These are phyloP conservation scores for Bruguiera hainesii DNA, from an alignment of 441 rosid species.

Conservation along the genomic window DNA sequence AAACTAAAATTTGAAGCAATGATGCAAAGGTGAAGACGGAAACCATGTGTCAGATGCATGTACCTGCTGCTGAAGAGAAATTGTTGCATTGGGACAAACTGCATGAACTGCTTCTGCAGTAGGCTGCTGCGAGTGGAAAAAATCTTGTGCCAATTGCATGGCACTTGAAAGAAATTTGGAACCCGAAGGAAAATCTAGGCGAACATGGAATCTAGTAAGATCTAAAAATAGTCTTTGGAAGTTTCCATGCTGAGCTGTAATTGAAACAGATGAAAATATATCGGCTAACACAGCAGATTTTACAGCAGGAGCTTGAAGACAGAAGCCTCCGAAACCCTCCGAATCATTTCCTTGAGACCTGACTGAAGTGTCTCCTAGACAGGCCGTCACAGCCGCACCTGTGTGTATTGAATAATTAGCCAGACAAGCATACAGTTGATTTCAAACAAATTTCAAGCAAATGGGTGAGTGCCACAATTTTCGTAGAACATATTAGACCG, in stretches of 20 bases:
- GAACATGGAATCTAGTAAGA: slow-evolving; percentile 71
- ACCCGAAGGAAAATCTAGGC: slow-evolving; percentile 78
- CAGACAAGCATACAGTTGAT: neutral
- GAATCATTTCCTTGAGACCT: slow-evolving; percentile 35
- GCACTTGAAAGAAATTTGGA: slow-evolving; percentile 61
- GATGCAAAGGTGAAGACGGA: neutral
- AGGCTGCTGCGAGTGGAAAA: slow-evolving; percentile 61
- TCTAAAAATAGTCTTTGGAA: slow-evolving; percentile 72
- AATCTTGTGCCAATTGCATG: slow-evolving; percentile 53
- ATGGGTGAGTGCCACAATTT: too few relatives aligned
- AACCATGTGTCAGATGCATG: neutral
- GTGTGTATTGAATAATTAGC: slow-evolving; percentile 7
- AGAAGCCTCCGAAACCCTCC: slow-evolving; percentile 39
- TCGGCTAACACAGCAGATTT: slow-evolving; percentile 66
- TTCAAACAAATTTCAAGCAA: too few relatives aligned
- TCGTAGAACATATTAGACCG: neutral
- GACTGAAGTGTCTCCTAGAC: slow-evolving; percentile 55
- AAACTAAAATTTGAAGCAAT: neutral
- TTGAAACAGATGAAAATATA: slow-evolving; percentile 60
- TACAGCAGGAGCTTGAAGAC: slow-evolving; percentile 39
- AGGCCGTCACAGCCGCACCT: slow-evolving; percentile 71
- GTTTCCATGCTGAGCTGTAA: slow-evolving; percentile 84
- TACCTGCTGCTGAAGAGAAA: slow-evolving; percentile 98
- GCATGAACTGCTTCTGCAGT: slow-evolving; percentile 48
- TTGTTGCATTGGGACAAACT: slow-evolving; percentile 53